Conservation (phyloP, 495 filamentous ascomycete genomes). For the Lentithecium fluviatile region DNA sequence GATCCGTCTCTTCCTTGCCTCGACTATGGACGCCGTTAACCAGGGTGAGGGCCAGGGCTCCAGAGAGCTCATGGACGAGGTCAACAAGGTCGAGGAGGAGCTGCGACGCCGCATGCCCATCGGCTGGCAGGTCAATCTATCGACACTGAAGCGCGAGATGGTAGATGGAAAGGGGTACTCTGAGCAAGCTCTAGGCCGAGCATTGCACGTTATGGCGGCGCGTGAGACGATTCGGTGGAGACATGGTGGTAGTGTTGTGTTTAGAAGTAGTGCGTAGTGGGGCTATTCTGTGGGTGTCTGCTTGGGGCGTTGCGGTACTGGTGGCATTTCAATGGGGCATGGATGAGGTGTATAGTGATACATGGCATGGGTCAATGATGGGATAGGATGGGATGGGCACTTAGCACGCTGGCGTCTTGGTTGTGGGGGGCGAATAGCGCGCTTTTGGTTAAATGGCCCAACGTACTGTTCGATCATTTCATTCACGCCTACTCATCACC, state of each 20-base stretch:
- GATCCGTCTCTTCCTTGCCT: slow-evolving; percentile 93
- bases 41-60: slow-evolving; percentile 79
- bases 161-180: slow-evolving; percentile 83
- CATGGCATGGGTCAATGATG: not conserved
- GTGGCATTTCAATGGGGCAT: not conserved
- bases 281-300: not conserved
- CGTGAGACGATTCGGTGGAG: slow-evolving; percentile 89
- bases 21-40: slow-evolving; percentile 95
- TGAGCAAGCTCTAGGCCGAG: slow-evolving; percentile 80
- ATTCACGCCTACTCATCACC: too few species aligned
- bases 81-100: slow-evolving; percentile 85
- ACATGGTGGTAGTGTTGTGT: slow-evolving; percentile 84
- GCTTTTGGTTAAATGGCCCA: too few species aligned
- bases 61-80: slow-evolving; percentile 87
- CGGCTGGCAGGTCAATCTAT: slow-evolving; percentile 89
- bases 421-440: not conserved
- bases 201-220: slow-evolving; percentile 80
- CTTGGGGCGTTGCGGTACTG: not conserved
- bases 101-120: slow-evolving; percentile 84
- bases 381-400: not conserved
- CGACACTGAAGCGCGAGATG: slow-evolving; percentile 83
- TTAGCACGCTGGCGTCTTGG: not conserved
- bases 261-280: slow-evolving; percentile 64
- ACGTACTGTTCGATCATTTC: too few species aligned
- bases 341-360: not conserved